Conservation (phyloP, 441 rosid genomes). For the Adansonia gregorii region DNA sequence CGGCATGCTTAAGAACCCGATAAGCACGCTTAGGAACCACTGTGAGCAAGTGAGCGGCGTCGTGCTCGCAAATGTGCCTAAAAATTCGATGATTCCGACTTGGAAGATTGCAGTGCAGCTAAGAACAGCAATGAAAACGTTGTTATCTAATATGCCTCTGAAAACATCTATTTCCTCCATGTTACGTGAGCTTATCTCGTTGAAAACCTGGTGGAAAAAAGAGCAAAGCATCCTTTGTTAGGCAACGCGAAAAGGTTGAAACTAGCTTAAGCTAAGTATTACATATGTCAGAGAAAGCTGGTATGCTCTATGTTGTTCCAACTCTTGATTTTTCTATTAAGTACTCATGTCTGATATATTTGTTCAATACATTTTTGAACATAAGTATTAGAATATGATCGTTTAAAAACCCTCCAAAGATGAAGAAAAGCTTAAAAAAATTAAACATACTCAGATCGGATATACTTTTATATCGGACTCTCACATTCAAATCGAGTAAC, state of each 20-base stretch:
- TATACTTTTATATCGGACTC: too few relatives aligned
- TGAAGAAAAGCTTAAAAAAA: too few relatives aligned
- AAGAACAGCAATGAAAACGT: conserved; percentile 57
- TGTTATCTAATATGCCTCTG: conserved; percentile 58
- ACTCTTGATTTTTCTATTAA: too few relatives aligned
- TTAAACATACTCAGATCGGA: too few relatives aligned
- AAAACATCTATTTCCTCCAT: conserved; percentile 70
- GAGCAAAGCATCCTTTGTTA: conserved; percentile 12
- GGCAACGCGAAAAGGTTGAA: background rate
- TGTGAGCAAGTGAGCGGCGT: conserved; percentile 53
- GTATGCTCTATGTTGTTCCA: too few relatives aligned
- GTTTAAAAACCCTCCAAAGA: too few relatives aligned
- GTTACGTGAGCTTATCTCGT: conserved; percentile 76
- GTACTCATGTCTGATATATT: too few relatives aligned
- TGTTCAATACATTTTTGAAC: too few relatives aligned
- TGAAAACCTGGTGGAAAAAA: conserved; percentile 53
- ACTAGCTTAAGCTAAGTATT: too few relatives aligned
- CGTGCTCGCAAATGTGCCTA: conserved; percentile 74
- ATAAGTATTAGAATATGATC: too few relatives aligned
- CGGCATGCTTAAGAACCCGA: conserved; percentile 74
- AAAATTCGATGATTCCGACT: conserved; percentile 62
- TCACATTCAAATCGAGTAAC: too few relatives aligned
- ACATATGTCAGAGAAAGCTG: too few relatives aligned
- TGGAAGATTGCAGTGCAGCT: conserved; percentile 58
- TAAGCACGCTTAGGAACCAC: conserved; percentile 54